Percentiles rank a stretch among this genome's conserved stretches.
phyloP scores from a whole-genome alignment of 805 yeast species.

The Brettanomyces nanus region DNA sequence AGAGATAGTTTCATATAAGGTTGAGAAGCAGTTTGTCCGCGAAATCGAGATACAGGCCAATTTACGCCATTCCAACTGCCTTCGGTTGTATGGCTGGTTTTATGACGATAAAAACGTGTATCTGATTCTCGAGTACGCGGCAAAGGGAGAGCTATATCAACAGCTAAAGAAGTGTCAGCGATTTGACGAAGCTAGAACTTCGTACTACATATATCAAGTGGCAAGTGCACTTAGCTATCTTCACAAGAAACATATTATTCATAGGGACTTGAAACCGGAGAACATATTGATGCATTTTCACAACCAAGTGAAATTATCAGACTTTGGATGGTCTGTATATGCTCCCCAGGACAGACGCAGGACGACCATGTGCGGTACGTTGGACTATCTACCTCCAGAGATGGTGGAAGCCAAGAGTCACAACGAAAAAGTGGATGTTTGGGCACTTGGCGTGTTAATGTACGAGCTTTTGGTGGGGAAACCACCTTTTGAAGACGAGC shows the following conservation, averaged over 20 bases:
- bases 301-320: conserved; percentile 76
- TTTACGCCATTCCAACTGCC: conserved; percentile 68
- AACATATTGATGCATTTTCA: conserved; percentile 73
- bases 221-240: conserved; percentile 71
- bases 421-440: conserved; percentile 71
- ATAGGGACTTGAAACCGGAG: conserved; percentile 92
- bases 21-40: conserved; percentile 78
- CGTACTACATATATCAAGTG: conserved; percentile 75
- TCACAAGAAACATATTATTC: conserved; percentile 75
- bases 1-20: conserved; percentile 65
- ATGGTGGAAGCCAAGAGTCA: conserved; percentile 81
- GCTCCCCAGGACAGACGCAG: conserved; percentile 44
- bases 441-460: conserved; percentile 87
- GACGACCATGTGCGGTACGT: conserved; percentile 87
- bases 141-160: conserved; percentile 81
- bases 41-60: conserved; percentile 88
- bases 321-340: conserved; percentile 94
- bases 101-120: conserved; percentile 76
- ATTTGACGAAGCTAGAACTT: conserved; percentile 66
- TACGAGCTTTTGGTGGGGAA: conserved; percentile 81
- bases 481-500: conserved; percentile 87
- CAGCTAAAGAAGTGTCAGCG: conserved; percentile 57
- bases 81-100: conserved; percentile 80
- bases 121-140: conserved; percentile 74
- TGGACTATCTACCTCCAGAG: conserved; percentile 93